phyloP scores from a whole-genome alignment of 2,329 filamentous ascomycete species.

The Metarhizium humberi region DNA sequence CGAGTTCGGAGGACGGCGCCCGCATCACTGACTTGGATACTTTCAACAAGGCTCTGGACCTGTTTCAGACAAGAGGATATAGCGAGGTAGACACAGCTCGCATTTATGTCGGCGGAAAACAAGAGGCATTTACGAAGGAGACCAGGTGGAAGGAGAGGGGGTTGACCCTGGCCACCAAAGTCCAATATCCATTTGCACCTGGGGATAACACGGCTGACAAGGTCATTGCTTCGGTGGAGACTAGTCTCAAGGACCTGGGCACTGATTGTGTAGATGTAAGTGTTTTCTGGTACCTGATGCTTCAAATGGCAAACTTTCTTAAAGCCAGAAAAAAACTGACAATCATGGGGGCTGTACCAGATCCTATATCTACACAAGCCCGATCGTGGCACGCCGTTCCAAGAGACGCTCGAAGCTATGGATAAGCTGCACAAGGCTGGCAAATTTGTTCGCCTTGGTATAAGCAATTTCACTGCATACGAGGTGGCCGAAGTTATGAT shows the following conservation, averaged over 20 bases:
- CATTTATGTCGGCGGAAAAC: slow-evolving; percentile 59
- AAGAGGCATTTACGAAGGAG: slow-evolving; percentile 70
- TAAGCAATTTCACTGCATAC: slow-evolving; percentile 79
- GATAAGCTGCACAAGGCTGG: slow-evolving; percentile 78
- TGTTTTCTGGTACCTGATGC: neutral
- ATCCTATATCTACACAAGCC: slow-evolving; percentile 29
- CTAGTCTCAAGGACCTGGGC: slow-evolving; percentile 60
- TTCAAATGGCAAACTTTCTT: neutral
- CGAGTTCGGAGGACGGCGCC: slow-evolving; percentile 51
- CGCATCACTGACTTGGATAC: slow-evolving; percentile 60
- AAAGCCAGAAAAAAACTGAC: neutral
- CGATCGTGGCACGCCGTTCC: slow-evolving; percentile 61
- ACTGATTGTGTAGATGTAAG: slow-evolving; percentile 62
- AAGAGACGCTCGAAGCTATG: slow-evolving; percentile 67
- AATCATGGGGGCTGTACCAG: slow-evolving; percentile 11
- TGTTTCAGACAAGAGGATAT: slow-evolving; percentile 71
- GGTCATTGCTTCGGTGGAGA: slow-evolving; percentile 56
- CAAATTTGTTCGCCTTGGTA: slow-evolving; percentile 71
- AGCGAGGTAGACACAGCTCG: slow-evolving; percentile 80
- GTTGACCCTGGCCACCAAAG: slow-evolving; percentile 69
- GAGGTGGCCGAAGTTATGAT: slow-evolving; percentile 81
- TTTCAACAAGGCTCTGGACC: slow-evolving; percentile 63
- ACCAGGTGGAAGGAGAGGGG: slow-evolving; percentile 73
- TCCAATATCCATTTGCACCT: slow-evolving; percentile 45
- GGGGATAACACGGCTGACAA: slow-evolving; percentile 39